Evolutionary conservation across 164 flowering plant species (phyloP), one percentile per base, ranked within the genome.

Genomic region (Cinnamomum chago): DNA sequence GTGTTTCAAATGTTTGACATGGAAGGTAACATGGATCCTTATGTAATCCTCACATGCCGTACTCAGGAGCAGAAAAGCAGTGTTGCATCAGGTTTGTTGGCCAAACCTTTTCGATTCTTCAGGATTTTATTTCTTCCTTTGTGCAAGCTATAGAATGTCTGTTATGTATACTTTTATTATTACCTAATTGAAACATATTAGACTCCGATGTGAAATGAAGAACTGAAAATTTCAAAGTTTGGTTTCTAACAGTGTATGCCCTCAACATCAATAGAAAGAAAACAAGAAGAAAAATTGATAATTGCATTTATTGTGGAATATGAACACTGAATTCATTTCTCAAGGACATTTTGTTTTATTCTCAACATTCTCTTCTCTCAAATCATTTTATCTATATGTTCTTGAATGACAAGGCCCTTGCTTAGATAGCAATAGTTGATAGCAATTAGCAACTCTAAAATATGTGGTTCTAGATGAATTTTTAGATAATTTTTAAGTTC

Each of bases 31-130:
- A 86, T 89, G 90, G 97, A 92, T 79, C 97, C 98, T 3, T 94
- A 89, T 80, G 95, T 85, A 1, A 58, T 90, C 58, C 80, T 92
- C 79, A 88, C 85, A 68, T 90, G 90, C 85, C 86, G 90, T 15
- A 85, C 90, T 50, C 97, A 92, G 80, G 95, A 94, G 79, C 84
- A 90, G 82, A 90, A 87, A 74, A 94, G 97, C 84, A 87, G 84
- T 73, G 85, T 91, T 76, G 93, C 95, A 70, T 82, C 95, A 84
- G 97, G 98, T 92, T 23, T 15, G 72, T 71, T 58, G 22, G 52
- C 72, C 25, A 27, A 13, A 55, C 33, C 17, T 24, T 52, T 50
- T 50, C 15, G 30, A 50, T 47, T 28, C 17, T 15, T 14, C 10
- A 35, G 69, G 40, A 28, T 67, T 28, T 12, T 3, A n/a, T 24